phyloP scores from a whole-genome alignment of 73 alveolate species.

The Symbiodinium natans region DNA sequence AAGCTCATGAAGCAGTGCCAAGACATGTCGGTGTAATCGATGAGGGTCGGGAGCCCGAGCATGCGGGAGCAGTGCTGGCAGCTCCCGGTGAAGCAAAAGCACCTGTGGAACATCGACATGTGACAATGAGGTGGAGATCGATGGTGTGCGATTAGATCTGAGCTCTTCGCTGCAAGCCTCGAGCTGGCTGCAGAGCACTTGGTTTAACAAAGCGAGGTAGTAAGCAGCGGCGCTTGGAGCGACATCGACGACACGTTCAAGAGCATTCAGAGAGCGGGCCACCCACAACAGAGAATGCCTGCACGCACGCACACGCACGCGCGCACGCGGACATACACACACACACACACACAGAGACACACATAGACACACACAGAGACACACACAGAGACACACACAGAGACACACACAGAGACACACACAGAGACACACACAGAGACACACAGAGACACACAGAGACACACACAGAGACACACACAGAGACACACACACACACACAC shows the following conservation, averaged over 20 bases:
- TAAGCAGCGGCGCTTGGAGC: background rate
- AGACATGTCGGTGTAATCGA: no score
- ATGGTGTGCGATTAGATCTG: no score
- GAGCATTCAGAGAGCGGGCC: background rate
- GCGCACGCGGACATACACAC: background rate
- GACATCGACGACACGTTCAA: background rate
- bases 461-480: background rate
- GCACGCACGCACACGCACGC: background rate
- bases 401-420: background rate
- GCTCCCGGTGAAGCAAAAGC: no score
- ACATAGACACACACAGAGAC: no score
- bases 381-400: background rate
- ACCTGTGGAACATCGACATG: no score
- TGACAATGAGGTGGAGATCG: no score
- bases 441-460: background rate
- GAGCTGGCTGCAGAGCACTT: background rate
- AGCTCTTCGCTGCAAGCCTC: no score
- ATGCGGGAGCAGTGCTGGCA: no score
- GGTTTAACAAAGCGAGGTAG: background rate
- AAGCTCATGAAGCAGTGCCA: no score
- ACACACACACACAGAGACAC: no score
- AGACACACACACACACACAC: background rate
- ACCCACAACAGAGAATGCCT: background rate
- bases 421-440: background rate
- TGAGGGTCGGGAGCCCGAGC: no score